phyloP scores from a whole-genome alignment of 306 rosid genomes.

The Cicer cuneatum region DNA sequence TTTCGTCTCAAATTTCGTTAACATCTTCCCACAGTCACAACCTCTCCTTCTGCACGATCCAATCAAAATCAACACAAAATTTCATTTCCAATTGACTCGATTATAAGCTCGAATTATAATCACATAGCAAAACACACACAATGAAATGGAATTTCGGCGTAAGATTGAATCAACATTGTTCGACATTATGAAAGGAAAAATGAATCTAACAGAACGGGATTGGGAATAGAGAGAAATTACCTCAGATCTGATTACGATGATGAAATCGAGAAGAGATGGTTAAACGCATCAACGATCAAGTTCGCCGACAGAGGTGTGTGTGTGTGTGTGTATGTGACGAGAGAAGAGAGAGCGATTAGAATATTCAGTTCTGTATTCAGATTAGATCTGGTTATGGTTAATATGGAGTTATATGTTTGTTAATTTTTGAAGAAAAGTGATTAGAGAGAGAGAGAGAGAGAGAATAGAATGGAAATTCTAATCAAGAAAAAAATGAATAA shows the following conservation, averaged over 20 bases:
- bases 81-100: slow-evolving; percentile 17
- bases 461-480: slow-evolving; percentile 14
- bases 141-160: slow-evolving; percentile 2
- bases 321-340: slow-evolving; percentile 4
- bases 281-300: slow-evolving; percentile 34
- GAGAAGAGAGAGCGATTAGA: slow-evolving; percentile 24
- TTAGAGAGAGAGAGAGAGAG: slow-evolving; percentile 1
- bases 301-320: slow-evolving; percentile 35
- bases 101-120: slow-evolving; percentile 35
- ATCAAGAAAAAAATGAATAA: too few species aligned
- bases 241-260: slow-evolving; percentile 47
- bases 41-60: slow-evolving; percentile 46
- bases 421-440: slow-evolving; percentile 27
- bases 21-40: slow-evolving; percentile 62
- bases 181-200: not conserved
- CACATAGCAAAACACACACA: slow-evolving; percentile 29
- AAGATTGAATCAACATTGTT: slow-evolving; percentile 37
- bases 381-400: slow-evolving; percentile 54
- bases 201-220: not conserved
- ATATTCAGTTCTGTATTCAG: slow-evolving; percentile 39
- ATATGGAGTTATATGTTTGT: not conserved
- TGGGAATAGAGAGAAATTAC: slow-evolving; percentile 36
- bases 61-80: slow-evolving; percentile 44
- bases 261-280: slow-evolving; percentile 20
- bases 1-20: slow-evolving; percentile 98